A percentile compares a stretch with the other conserved stretches of the same genome.
These are phyloP conservation scores for Fusarium multiceps DNA, from an alignment of 2,329 filamentous ascomycete genomes.

Conservation along the genomic window DNA sequence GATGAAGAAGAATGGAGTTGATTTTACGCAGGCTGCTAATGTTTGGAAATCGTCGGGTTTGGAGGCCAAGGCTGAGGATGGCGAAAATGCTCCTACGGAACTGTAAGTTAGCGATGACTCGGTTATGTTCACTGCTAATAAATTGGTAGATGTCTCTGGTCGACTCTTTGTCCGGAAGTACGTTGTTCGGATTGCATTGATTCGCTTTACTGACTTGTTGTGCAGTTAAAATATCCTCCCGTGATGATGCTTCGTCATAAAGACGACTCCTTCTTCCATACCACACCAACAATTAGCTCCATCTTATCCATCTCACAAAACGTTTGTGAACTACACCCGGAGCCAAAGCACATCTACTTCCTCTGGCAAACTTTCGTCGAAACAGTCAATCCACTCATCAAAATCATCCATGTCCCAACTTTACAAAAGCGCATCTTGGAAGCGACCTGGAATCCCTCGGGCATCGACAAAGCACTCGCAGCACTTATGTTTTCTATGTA, in stretches of 20 bases:
- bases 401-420: conserved; percentile 50
- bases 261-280: conserved; percentile 37
- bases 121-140: accelerated
- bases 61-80: conserved; percentile 2
- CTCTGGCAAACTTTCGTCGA: conserved; percentile 52
- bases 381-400: conserved; percentile 48
- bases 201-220: too few relatives aligned
- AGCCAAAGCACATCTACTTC: conserved; percentile 46
- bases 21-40: conserved; percentile 34
- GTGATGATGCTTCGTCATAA: conserved; percentile 30
- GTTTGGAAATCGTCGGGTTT: conserved; percentile 42
- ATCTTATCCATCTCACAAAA: neutral
- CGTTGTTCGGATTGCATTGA: too few relatives aligned
- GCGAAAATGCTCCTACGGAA: neutral
- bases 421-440: conserved; percentile 48
- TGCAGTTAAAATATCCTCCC: conserved; percentile 42
- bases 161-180: conserved; percentile 34
- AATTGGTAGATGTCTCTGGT: conserved; percentile 37
- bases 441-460: conserved; percentile 42
- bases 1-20: conserved; percentile 44
- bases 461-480: conserved; percentile 25
- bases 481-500: conserved; percentile 48
- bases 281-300: conserved; percentile 15
- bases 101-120: neutral
- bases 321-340: conserved; percentile 41